A percentile compares a stretch with the other conserved stretches of the same genome.
Conservation (phyloP, 2,329 filamentous ascomycete species). For the Colletotrichum siamense region DNA sequence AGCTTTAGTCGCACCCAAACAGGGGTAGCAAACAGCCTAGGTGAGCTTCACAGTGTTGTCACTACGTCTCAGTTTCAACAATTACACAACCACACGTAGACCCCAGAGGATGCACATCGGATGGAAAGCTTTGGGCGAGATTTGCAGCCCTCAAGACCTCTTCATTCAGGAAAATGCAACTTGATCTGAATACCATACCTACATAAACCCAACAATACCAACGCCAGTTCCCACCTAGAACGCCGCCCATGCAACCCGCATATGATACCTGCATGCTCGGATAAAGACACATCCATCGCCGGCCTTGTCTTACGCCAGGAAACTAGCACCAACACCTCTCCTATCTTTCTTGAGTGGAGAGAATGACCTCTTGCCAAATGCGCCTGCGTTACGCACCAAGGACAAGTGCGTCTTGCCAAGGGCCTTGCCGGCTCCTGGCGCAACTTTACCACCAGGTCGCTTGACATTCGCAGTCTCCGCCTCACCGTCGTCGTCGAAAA, state of each 20-base stretch:
- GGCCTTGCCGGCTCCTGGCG: slow-evolving; percentile 26
- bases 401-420: slow-evolving; percentile 41
- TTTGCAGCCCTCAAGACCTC: neutral
- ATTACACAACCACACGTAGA: neutral
- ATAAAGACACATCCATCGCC: neutral
- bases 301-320: slow-evolving; percentile 47
- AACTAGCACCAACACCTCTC: slow-evolving; percentile 67
- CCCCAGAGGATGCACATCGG: neutral
- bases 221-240: neutral
- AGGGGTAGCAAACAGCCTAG: neutral
- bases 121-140: neutral
- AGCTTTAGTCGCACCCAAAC: neutral
- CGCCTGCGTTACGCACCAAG: slow-evolving; percentile 41
- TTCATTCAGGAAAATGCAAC: neutral
- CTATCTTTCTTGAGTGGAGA: slow-evolving; percentile 77
- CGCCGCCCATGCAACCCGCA: slow-evolving; percentile 13
- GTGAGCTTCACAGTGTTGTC: neutral
- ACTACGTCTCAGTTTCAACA: neutral
- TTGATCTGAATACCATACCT: neutral
- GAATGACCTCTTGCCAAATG: slow-evolving; percentile 62
- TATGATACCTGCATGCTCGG: neutral
- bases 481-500: slow-evolving; percentile 72
- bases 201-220: neutral
- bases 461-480: slow-evolving; percentile 27
- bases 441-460: slow-evolving; percentile 37